phyloP scores from a whole-genome alignment of 129 eudicot genomes.

The Deinandra increscens region DNA sequence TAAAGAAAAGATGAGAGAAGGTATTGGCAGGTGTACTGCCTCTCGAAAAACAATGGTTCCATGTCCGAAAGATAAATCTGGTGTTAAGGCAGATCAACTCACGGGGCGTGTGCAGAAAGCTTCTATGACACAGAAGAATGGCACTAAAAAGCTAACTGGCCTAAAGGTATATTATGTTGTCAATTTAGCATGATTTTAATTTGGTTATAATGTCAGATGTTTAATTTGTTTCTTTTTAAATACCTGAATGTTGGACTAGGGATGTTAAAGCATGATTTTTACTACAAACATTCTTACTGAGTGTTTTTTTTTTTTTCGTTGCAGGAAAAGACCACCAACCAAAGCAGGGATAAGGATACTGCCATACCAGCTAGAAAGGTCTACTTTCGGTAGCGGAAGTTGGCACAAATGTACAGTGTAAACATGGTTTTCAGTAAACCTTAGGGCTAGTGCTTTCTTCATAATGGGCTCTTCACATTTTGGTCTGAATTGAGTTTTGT shows the following conservation, averaged over 20 bases:
- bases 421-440: neutral
- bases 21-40: neutral
- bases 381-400: conserved; percentile 42
- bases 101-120: conserved; percentile 33
- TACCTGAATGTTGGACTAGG: neutral
- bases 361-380: conserved; percentile 35
- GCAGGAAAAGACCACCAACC: conserved; percentile 37
- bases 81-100: neutral
- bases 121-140: conserved; percentile 31
- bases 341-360: conserved; percentile 32
- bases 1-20: conserved; percentile 21
- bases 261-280: neutral
- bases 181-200: neutral
- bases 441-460: neutral
- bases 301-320: neutral
- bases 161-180: conserved; percentile 29
- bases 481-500: neutral
- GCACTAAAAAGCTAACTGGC: conserved; percentile 28
- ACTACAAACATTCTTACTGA: neutral
- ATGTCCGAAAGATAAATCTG: conserved; percentile 16
- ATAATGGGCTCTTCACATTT: neutral
- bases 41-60: neutral
- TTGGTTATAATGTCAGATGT: too few species aligned
- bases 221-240: too few species aligned
- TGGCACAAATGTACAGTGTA: neutral